Evolutionary conservation across 2,329 filamentous ascomycete species (phyloP).

Genomic region (Pleoardoris graminearum): DNA sequence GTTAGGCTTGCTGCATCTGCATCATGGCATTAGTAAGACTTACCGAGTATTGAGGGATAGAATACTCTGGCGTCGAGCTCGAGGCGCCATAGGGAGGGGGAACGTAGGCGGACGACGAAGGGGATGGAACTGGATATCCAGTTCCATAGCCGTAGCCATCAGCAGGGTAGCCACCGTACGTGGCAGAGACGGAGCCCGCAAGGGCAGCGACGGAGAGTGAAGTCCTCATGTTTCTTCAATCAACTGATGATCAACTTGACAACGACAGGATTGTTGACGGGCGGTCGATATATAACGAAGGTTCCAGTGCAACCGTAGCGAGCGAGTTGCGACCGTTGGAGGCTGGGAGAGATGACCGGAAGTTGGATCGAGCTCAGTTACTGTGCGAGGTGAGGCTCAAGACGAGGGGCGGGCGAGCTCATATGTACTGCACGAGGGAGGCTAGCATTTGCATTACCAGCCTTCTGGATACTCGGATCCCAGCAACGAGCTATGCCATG

Average conservation of each 20-base stretch:
- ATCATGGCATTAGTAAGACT: too few species aligned
- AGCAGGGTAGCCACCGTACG: conserved; percentile 10
- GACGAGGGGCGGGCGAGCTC: conserved; percentile 24
- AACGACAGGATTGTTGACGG: conserved; percentile 15
- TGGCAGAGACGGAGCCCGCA: conserved; percentile 33
- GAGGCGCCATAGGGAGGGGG: conserved; percentile 1
- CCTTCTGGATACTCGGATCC: conserved; percentile 22
- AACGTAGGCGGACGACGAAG: neutral
- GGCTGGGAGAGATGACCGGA: conserved; percentile 20
- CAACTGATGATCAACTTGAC: too few species aligned
- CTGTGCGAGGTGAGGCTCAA: conserved; percentile 21
- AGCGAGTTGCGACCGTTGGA: conserved; percentile 39
- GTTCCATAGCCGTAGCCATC: conserved; percentile 2
- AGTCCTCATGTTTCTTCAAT: conserved; percentile 35
- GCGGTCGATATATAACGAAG: conserved; percentile 31
- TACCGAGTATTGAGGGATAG: too few species aligned
- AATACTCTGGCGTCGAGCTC: neutral
- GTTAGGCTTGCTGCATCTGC: too few species aligned
- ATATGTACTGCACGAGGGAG: conserved; percentile 29
- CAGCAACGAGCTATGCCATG: conserved; percentile 17
- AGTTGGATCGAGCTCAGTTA: conserved; percentile 16
- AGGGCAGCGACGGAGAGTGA: conserved; percentile 37
- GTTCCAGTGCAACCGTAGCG: conserved; percentile 43
- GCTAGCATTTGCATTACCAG: conserved; percentile 24
- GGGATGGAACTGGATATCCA: neutral